Conservation (phyloP, 331 rosid genomes). For the Arachis monticola region DNA sequence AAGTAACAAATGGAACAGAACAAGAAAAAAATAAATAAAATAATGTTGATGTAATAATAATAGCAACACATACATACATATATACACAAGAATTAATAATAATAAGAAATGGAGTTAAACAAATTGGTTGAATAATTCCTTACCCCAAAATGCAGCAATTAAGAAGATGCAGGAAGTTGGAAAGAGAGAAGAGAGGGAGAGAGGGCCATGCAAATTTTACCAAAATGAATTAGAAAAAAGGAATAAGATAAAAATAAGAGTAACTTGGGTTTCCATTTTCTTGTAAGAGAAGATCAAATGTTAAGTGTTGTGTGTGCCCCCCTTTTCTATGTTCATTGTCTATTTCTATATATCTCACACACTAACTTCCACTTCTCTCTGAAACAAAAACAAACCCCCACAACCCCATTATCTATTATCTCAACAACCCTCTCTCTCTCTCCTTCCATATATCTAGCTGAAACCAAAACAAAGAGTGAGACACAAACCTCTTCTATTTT, state of each 20-base stretch:
- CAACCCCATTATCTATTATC: slow-evolving; percentile 19
- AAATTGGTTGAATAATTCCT: neutral
- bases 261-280: slow-evolving; percentile 56
- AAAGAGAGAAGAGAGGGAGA: neutral
- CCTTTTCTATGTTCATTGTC: slow-evolving; percentile 42
- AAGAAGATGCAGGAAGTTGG: neutral
- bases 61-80: too few relatives aligned
- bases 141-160: slow-evolving; percentile 43
- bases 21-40: too few relatives aligned
- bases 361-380: slow-evolving; percentile 40
- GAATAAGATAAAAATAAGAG: slow-evolving; percentile 43
- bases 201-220: slow-evolving; percentile 24
- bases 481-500: neutral
- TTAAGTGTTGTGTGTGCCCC: slow-evolving; percentile 20
- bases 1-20: too few relatives aligned
- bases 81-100: too few relatives aligned
- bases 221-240: slow-evolving; percentile 41
- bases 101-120: too few relatives aligned
- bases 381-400: slow-evolving; percentile 14
- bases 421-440: slow-evolving; percentile 19
- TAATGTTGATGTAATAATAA: too few relatives aligned
- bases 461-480: neutral
- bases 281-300: slow-evolving; percentile 49
- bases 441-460: slow-evolving; percentile 25
- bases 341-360: slow-evolving; percentile 43